These are phyloP conservation scores for Priceomyces haplophilus DNA, from an alignment of 805 yeast genomes.

Conservation along the genomic window DNA sequence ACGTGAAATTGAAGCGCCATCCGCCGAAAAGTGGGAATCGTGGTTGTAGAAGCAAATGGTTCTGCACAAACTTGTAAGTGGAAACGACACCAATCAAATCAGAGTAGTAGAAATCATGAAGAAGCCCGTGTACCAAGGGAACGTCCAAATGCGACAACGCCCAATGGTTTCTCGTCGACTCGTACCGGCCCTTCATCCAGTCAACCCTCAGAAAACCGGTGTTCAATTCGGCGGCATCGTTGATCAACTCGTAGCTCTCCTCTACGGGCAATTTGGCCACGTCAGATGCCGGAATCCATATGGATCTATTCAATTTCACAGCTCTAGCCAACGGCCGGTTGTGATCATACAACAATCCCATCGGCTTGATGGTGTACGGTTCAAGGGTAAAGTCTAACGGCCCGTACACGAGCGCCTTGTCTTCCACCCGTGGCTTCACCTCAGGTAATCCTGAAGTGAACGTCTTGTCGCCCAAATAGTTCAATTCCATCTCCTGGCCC, in stretches of 20 bases:
- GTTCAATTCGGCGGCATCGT: constrained; percentile 67
- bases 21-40: constrained; percentile 95
- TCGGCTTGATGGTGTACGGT: constrained; percentile 47
- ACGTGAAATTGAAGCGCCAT: constrained; percentile 92
- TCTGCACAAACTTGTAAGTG: constrained; percentile 51
- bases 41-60: constrained; percentile 64
- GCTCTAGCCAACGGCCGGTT: constrained; percentile 64
- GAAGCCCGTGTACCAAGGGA: constrained; percentile 36
- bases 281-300: constrained; percentile 88
- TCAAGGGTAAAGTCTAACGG: constrained; percentile 44
- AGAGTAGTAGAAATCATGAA: constrained; percentile 65
- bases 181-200: constrained; percentile 59
- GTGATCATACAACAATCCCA: constrained; percentile 61
- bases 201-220: constrained; percentile 78
- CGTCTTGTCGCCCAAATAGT: constrained; percentile 13
- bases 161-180: constrained; percentile 47
- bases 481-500: constrained; percentile 45
- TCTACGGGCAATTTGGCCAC: constrained; percentile 66
- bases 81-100: constrained; percentile 94
- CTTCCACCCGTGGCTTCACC: constrained; percentile 35
- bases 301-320: constrained; percentile 59
- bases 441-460: constrained; percentile 23
- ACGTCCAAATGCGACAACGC: constrained; percentile 62
- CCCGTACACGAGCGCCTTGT: constrained; percentile 49
- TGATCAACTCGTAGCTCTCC: constrained; percentile 79